A percentile compares a stretch with the other conserved stretches of the same genome.
These are phyloP conservation scores for Hirsutella thompsonii DNA, from an alignment of 2,329 filamentous ascomycete species.

Conservation along the genomic window DNA sequence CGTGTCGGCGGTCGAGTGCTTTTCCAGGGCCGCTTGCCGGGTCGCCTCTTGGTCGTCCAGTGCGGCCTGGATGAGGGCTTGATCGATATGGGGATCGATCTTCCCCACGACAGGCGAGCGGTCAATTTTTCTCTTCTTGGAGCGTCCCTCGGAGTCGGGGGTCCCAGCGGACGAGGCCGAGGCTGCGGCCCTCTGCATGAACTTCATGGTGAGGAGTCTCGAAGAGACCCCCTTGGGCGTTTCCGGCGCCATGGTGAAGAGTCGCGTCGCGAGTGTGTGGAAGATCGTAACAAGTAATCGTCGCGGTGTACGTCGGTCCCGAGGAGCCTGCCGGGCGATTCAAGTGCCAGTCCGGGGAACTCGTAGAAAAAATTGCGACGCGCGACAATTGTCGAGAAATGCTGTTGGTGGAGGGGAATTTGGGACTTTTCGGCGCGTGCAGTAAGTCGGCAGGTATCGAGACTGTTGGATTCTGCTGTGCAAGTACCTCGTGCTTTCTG, in stretches of 20 bases:
- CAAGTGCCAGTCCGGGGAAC: no score
- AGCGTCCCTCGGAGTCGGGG: conserved; percentile 35
- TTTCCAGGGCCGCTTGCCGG: conserved; percentile 46
- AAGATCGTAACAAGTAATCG: no score
- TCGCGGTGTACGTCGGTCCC: no score
- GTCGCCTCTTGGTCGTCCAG: conserved; percentile 55
- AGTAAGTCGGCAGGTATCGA: no score
- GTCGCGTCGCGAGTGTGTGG: no score
- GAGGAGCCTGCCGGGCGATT: no score
- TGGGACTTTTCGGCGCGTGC: no score
- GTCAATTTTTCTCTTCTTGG: conserved; percentile 50
- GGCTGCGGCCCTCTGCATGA: conserved; percentile 81
- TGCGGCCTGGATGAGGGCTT: conserved; percentile 48
- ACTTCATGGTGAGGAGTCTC: conserved; percentile 87
- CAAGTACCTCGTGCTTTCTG: no score
- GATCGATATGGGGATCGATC: conserved; percentile 32
- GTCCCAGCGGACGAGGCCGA: conserved; percentile 34
- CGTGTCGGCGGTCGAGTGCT: conserved; percentile 54
- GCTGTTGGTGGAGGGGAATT: no score
- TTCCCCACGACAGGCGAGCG: conserved; percentile 22
- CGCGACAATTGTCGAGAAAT: no score
- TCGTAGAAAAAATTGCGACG: no score
- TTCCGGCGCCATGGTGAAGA: conserved; percentile 29
- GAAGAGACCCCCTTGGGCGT: conserved; percentile 65
- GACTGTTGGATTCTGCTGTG: no score